These are phyloP conservation scores for Globisporangium uncinulatum DNA, from an alignment of 352 stramenopile species.

Conservation along the genomic window DNA sequence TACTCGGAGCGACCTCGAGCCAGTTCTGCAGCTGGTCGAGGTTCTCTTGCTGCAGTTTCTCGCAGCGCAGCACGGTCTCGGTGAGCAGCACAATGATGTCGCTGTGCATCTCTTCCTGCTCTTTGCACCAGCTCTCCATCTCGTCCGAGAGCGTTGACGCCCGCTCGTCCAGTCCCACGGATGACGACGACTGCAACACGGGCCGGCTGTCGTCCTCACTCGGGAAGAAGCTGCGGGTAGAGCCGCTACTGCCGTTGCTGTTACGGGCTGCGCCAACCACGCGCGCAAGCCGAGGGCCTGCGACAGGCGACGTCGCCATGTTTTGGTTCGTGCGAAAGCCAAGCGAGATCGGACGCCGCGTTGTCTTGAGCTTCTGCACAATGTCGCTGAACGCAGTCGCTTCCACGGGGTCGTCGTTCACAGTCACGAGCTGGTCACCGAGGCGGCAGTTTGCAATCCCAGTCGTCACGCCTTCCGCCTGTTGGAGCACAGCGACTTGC, in stretches of 20 bases:
- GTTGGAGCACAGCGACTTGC: conserved; percentile 76
- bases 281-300: conserved; percentile 5
- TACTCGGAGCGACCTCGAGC: conserved; percentile 58
- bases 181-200: neutral
- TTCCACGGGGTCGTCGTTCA: conserved; percentile 71
- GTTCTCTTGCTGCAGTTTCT: conserved; percentile 77
- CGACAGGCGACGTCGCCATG: conserved; percentile 54
- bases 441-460: conserved; percentile 73
- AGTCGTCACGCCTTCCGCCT: conserved; percentile 68
- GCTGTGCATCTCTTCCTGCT: conserved; percentile 85
- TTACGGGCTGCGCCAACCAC: neutral
- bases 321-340: conserved; percentile 67
- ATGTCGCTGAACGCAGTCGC: conserved; percentile 60
- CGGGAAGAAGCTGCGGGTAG: conserved; percentile 7
- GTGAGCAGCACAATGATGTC: conserved; percentile 75
- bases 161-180: conserved; percentile 6
- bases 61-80: conserved; percentile 76
- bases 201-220: conserved; percentile 4
- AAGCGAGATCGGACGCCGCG: conserved; percentile 58
- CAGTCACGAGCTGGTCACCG: conserved; percentile 64
- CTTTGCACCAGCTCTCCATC: conserved; percentile 67
- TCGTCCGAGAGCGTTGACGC: conserved; percentile 71
- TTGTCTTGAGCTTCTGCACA: conserved; percentile 71
- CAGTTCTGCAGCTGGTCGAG: conserved; percentile 80
- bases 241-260: neutral